Base-by-base conservation (phyloP, 2,329 filamentous ascomycete genomes). In the Apiospora aurea region DNA sequence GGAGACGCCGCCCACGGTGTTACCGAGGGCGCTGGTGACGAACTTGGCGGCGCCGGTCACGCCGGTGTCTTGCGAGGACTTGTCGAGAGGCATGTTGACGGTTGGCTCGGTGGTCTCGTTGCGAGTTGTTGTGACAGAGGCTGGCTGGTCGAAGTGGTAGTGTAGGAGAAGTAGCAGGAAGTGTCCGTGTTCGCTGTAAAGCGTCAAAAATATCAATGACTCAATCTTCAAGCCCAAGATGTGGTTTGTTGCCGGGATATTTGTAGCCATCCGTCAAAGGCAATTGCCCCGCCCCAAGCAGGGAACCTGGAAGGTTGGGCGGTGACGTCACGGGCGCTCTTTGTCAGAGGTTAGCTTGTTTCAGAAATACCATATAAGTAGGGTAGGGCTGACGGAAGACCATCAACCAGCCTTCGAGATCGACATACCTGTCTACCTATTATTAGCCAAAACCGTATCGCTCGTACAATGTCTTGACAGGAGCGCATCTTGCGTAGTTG, bases 21-120 rank as follows among this genome's bases (percentile, higher is more conserved):
- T 80, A 67, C 79, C 79, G 6, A 79, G 47, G 2, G 78, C 77
- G 77, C 78, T 79, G n/a, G 79, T 81, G 70, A 79, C 79, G 76
- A 80, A 79, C 72, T 81, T 80, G 75, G 79, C 79, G 53, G 79
- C 79, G 72, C 79, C 79, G 4, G 79, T 80, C 5, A 16, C 68
- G 49, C 68, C 68, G 21, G 68, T 41, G n/a, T 69, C 38, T 51
- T 69, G 68, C 14, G 68, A 69, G 41, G 64, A 67, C 64, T 66
- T 66, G 44, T 69, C 67, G 24, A 69, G 44, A 51, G 68, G 68
- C 68, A 69, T 69, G 41, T 46, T 47, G 66, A 47, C 11, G 18
- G 44, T 46, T 26, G 66, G 14, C 10, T 47, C 47, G 43, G 26
- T 18, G 13, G 18, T 11, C 13, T 68, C 47, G 57, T 24, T 64